A percentile compares a stretch with the other conserved stretches of the same genome.
These are phyloP conservation scores for Asterella californica DNA, from an alignment of 225 moss, liverwort and hornwort species.

Conservation along the genomic window DNA sequence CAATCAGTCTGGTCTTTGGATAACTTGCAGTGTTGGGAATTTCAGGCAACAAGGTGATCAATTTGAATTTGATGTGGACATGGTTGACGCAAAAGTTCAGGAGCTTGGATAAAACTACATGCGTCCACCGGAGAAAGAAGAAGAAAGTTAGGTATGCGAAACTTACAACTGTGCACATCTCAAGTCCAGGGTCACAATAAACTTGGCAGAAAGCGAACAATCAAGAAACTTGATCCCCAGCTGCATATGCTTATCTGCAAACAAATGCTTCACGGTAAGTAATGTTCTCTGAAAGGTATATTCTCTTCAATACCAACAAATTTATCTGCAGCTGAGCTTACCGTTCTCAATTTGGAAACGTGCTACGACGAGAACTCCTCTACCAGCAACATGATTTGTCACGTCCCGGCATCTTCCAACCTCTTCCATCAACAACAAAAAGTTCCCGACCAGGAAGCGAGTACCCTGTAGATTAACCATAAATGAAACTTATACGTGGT, in stretches of 20 bases:
- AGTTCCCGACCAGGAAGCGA: slow-evolving; percentile 26
- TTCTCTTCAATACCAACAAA: not conserved
- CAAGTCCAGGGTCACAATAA: slow-evolving; percentile 31
- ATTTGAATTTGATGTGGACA: not conserved
- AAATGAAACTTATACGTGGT: not conserved
- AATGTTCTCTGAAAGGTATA: not conserved
- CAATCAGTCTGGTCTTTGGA: not conserved
- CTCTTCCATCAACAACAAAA: slow-evolving; percentile 30
- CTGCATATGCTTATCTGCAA: slow-evolving; percentile 22
- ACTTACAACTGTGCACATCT: slow-evolving; percentile 1
- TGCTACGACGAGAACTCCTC: slow-evolving; percentile 13
- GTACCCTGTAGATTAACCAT: slow-evolving; percentile 21
- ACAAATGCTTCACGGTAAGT: not conserved
- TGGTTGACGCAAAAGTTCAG: not conserved
- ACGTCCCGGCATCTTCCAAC: slow-evolving; percentile 26
- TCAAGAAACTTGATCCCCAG: slow-evolving; percentile 37
- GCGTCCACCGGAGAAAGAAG: not conserved
- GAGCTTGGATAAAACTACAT: not conserved
- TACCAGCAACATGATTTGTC: slow-evolving; percentile 11
- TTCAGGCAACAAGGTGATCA: too few species aligned
- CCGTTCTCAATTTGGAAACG: not conserved
- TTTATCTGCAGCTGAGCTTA: not conserved
- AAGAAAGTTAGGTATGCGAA: not conserved
- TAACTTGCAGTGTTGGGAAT: not conserved
- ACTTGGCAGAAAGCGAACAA: slow-evolving; percentile 16